Base-by-base conservation (phyloP, 176 grass and related monocot genomes). In the Thinopyrum elongatum region DNA sequence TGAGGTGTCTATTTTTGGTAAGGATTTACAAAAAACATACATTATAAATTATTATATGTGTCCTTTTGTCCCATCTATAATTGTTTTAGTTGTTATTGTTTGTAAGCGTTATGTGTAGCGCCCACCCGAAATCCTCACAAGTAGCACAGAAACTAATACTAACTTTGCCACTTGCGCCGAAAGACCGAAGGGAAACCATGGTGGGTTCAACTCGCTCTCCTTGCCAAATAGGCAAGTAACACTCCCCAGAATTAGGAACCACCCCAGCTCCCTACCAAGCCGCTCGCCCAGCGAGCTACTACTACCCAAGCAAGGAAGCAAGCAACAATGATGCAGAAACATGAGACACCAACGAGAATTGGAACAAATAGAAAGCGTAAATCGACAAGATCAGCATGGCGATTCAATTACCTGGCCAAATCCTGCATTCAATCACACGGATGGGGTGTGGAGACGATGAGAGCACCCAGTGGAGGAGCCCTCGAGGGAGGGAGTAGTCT, bases 401-500 rank as follows among this genome's bases (percentile, higher is more conserved):
- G 16, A 49, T 57, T 11, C n/a, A 39, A 74, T 66, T 29, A 41
- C 84, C 80, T 83, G 31, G 23, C 26, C 6, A 26, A 41, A 19
- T 27, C 14, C 77, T 12, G 55, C 57, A 22, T 35, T 67, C 89
- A 80, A 83, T 69, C 84, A 64, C 55, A 31, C 36, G 25, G 7
- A 29, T 49, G 46, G 53, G 17, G 64, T 10, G 22, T 34, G 31
- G 14, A 34, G 14, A 80, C 6, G 51, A 12, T 1, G 22, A 10
- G 33, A 38, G 36, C 64, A 6, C 30, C 17, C 30, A 71, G 31
- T 9, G 21, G 12, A 23, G 80, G 2, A 3, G 19, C 4, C 46
- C 46, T 49, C 46, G 6, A 55, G 51, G 6, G 2, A 21, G 51
- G 17, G 51, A 8, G 83, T 47, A 84, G 66, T 83, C 87, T 83